phyloP scores from a whole-genome alignment of 441 rosid genomes.

The Iberis amara region DNA sequence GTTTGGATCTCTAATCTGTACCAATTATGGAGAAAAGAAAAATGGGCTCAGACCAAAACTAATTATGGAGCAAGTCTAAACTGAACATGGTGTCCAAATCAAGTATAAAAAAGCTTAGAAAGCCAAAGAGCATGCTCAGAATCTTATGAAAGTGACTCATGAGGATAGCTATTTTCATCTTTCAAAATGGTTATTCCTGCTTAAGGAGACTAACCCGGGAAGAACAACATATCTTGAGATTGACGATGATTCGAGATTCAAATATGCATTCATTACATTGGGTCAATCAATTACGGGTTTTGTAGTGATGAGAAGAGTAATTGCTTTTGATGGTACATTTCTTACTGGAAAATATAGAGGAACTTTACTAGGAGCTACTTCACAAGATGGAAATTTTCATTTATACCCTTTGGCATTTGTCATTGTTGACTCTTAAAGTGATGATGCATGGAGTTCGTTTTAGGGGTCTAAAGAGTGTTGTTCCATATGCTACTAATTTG shows the following conservation, averaged over 20 bases:
- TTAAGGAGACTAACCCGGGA: background rate
- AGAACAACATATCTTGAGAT: background rate
- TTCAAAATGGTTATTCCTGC: background rate
- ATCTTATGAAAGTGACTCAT: background rate
- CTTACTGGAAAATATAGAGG: background rate
- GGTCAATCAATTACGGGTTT: background rate
- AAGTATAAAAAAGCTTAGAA: background rate
- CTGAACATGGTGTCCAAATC: background rate
- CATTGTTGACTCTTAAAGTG: background rate
- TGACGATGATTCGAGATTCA: background rate
- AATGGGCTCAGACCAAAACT: background rate
- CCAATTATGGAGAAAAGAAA: background rate
- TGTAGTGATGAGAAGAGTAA: background rate
- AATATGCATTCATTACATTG: no score
- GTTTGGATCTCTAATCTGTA: background rate
- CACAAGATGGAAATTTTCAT: background rate
- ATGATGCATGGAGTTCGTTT: background rate
- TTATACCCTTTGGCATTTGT: background rate
- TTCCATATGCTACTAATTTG: background rate
- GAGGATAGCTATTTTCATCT: background rate
- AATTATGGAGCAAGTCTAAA: background rate
- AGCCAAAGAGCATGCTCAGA: background rate
- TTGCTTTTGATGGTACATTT: background rate
- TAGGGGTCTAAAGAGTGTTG: background rate
- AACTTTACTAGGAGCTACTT: background rate